Evolutionary conservation across 2,329 filamentous ascomycete genomes (phyloP), one percentile per base, ranked within the genome.

Genomic region (Exophiala mesophila): DNA sequence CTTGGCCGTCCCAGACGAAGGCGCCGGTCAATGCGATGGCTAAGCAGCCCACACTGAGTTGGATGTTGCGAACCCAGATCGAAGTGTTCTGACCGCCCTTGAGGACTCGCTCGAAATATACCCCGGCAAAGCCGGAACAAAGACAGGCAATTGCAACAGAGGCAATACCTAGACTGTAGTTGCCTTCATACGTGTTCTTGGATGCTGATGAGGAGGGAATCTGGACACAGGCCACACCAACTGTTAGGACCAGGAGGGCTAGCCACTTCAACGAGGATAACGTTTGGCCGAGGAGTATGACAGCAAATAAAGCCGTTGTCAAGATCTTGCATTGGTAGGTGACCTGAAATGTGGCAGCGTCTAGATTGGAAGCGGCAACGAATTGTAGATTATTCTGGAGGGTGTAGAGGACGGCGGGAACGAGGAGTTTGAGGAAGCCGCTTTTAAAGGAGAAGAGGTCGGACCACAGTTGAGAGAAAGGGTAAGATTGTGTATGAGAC

Each of bases 281-380:
- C 5, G 75, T 75, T 44, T 85, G 76, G 10, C 82, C 79, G 12
- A 97, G 73, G 60, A 97, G 74, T 3, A 80, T 65, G 31, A 94
- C 82, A 49, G 85, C 90, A 65, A 95, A 95, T 19, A 96, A 64
- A 2, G 92, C 89, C 0, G 88, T 92, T 2, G 85, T 87, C 50
- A 96, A 76, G 52, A 97, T 92, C 77, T 96, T 96, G 45, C 96
- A 72, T 66, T 98, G 90, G 61, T 92, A 94, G 16, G 92, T 79
- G 44, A 95, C 82, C 64, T 96, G 88, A 61, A 95, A 97, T 41
- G 90, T 88, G 5, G 92, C 88, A 1, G 89, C 85, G 58, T 94
- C 88, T 55, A 97, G 65, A 54, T 97, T 96, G 47, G 85, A 86
- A 7, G 96, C 79, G 1, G 88, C 90, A 37, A 94, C 77, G 59